phyloP scores from a whole-genome alignment of 805 yeast genomes.

The Limtongia smithiae region DNA sequence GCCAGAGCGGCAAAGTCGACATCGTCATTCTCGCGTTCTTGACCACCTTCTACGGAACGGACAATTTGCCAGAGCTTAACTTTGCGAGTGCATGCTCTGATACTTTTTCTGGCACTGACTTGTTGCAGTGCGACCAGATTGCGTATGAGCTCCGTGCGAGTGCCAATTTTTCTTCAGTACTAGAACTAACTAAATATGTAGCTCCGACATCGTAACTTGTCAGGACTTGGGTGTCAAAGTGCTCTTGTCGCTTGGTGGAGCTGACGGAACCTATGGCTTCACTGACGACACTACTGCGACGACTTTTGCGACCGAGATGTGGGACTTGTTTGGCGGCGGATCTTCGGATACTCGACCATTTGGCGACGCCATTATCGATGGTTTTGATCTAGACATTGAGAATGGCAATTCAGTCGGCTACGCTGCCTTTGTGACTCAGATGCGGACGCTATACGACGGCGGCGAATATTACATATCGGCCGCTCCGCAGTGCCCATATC shows the following conservation, averaged over 20 bases:
- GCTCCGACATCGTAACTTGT: slow-evolving; percentile 62
- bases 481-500: slow-evolving; percentile 66
- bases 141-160: slow-evolving; percentile 34
- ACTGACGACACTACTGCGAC: slow-evolving; percentile 46
- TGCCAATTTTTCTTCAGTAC: background rate
- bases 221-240: slow-evolving; percentile 70
- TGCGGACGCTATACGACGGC: slow-evolving; percentile 38
- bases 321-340: slow-evolving; percentile 51
- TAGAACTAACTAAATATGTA: slow-evolving; percentile 6
- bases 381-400: slow-evolving; percentile 65
- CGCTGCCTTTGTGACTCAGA: slow-evolving; percentile 44
- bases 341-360: slow-evolving; percentile 41
- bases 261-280: slow-evolving; percentile 52
- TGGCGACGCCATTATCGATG: slow-evolving; percentile 58
- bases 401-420: slow-evolving; percentile 50
- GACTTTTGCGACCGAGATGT: slow-evolving; percentile 42
- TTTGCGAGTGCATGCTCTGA: slow-evolving; percentile 52
- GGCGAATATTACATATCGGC: slow-evolving; percentile 55
- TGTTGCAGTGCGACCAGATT: slow-evolving; percentile 45
- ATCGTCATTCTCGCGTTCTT: slow-evolving; percentile 65
- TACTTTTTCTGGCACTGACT: slow-evolving; percentile 37
- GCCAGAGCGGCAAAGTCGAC: slow-evolving; percentile 63
- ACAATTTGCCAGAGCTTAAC: slow-evolving; percentile 43
- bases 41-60: slow-evolving; percentile 49
- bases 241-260: slow-evolving; percentile 61